Evolutionary conservation across 2,329 filamentous ascomycete species (phyloP), one percentile per base, ranked within the genome.

Genomic region (Balansia obtecta): DNA sequence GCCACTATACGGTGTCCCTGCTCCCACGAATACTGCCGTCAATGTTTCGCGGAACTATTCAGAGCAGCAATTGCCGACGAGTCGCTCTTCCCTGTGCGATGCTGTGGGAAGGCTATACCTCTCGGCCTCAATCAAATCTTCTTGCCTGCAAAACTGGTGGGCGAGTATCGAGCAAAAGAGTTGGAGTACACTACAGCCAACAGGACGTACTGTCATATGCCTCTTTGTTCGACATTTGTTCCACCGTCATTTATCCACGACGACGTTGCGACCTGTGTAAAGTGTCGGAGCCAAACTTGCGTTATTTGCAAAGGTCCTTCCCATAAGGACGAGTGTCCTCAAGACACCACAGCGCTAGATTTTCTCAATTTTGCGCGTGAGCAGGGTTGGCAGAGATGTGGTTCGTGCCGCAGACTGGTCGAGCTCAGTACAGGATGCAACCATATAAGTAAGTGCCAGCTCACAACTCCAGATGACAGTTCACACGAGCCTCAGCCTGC

Each of bases 1-100:
- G 30, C 43, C 3, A 33, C 39, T 1, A 11, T 48, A 13, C 20
- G 41, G 10, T 50, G 45, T 20, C 52, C 52, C 12, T 57, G 55
- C 52, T 50, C 50, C 0, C 75, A 82, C 53, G 56, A 68, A 2
- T 82, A 80, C 59, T 83, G 79, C 55, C 58, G 59, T 0, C 54
- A 53, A 1, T 82, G 79, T 56, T 55, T 82, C 0, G 56, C 56
- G 2, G 50, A 53, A 0, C 66, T 80, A 0, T 75, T 81, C 57
- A 12, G 15, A 37, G 10, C 34, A 37, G 34, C 73, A 0, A 65
- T 75, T 20, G 61, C 51, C 0, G 73, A 80, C 53, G 74, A 81
- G 50, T 65, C 69, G 0, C 56, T 76, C 0, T 82, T 79, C 51
- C 79, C 78, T 0, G 76, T 78, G 0, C 66, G 68, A 1, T 82